A percentile compares a stretch with the other conserved stretches of the same genome.
Conservation (phyloP, 2,329 filamentous ascomycete genomes). For the Pezicula rhizophila region DNA sequence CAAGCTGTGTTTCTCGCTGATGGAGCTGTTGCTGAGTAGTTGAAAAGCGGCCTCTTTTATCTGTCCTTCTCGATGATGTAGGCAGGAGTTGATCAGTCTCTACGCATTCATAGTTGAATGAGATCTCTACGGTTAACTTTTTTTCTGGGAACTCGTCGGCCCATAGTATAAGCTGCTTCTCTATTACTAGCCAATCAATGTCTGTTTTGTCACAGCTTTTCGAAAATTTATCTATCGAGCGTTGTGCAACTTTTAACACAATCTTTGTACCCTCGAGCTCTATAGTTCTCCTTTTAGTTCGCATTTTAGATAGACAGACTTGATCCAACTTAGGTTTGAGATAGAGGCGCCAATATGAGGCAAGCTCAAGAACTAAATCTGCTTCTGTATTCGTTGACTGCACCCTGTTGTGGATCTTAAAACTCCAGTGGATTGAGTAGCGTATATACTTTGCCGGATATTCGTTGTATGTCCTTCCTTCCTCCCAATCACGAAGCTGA, state of each 20-base stretch:
- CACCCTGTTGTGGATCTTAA: conserved; percentile 8
- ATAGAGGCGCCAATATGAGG: conserved; percentile 7
- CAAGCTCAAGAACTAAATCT: conserved; percentile 11
- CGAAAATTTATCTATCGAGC: conserved; percentile 3
- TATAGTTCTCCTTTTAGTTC: conserved; percentile 8
- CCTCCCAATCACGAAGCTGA: conserved; percentile 9
- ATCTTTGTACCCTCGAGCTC: conserved; percentile 10
- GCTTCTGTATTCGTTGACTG: conserved; percentile 10
- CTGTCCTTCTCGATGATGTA: conserved; percentile 6
- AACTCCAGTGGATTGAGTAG: conserved; percentile 10
- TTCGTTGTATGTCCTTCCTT: conserved; percentile 9
- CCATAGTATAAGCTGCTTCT: conserved; percentile 10
- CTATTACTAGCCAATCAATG: conserved; percentile 19
- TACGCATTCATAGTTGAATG: conserved; percentile 10
- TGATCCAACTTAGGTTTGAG: conserved; percentile 12
- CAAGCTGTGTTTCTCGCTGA: conserved; percentile 6
- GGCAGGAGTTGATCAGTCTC: conserved; percentile 5
- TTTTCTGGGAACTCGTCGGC: conserved; percentile 5
- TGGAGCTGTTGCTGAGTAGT: conserved; percentile 6
- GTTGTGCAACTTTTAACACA: conserved; percentile 8
- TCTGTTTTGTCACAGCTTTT: conserved; percentile 21
- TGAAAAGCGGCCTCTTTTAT: conserved; percentile 7
- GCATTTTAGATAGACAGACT: conserved; percentile 8
- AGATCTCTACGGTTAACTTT: conserved; percentile 7
- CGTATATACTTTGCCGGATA: conserved; percentile 7